Evolutionary conservation across 1,284 basidiomycete genomes (phyloP).

Genomic region (Cryptococcus maquisensis): DNA sequence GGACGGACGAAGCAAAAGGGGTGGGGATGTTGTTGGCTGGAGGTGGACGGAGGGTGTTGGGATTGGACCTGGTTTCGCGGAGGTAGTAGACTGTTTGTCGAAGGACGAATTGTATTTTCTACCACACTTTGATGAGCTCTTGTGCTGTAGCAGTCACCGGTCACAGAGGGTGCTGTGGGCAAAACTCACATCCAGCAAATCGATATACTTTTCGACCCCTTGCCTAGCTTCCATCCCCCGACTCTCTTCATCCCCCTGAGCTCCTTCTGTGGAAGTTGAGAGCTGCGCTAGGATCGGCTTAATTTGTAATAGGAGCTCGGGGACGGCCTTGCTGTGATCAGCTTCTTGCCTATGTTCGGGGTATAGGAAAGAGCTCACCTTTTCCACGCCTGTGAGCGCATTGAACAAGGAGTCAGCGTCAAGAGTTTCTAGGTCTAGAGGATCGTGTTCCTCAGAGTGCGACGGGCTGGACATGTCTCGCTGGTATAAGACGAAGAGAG

Average conservation of each 20-base stretch:
- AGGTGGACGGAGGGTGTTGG: slow-evolving; percentile 30
- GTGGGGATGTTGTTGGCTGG: slow-evolving; percentile 30
- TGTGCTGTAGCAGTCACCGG: neutral
- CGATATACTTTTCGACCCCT: slow-evolving; percentile 37
- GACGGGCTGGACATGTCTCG: slow-evolving; percentile 4
- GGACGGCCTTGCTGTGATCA: slow-evolving; percentile 30
- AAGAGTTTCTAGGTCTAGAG: slow-evolving; percentile 34
- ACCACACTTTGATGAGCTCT: neutral
- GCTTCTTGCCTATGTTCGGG: neutral
- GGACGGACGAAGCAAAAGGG: slow-evolving; percentile 31
- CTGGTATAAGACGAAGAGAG: neutral
- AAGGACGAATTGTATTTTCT: slow-evolving; percentile 47
- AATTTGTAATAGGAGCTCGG: slow-evolving; percentile 30
- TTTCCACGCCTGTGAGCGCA: slow-evolving; percentile 37
- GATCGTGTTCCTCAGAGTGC: slow-evolving; percentile 5
- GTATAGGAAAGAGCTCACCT: slow-evolving; percentile 16
- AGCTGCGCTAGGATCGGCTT: slow-evolving; percentile 42
- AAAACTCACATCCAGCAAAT: slow-evolving; percentile 37
- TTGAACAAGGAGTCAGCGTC: slow-evolving; percentile 37
- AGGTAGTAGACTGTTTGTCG: slow-evolving; percentile 44
- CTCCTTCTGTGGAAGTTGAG: slow-evolving; percentile 3
- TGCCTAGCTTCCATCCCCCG: slow-evolving; percentile 23
- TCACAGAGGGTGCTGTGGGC: neutral
- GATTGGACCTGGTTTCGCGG: slow-evolving; percentile 31
- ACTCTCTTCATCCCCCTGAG: slow-evolving; percentile 17